These are phyloP conservation scores for Hymenotorrendiella dingleyae DNA, from an alignment of 2,329 filamentous ascomycete genomes.

Conservation along the genomic window DNA sequence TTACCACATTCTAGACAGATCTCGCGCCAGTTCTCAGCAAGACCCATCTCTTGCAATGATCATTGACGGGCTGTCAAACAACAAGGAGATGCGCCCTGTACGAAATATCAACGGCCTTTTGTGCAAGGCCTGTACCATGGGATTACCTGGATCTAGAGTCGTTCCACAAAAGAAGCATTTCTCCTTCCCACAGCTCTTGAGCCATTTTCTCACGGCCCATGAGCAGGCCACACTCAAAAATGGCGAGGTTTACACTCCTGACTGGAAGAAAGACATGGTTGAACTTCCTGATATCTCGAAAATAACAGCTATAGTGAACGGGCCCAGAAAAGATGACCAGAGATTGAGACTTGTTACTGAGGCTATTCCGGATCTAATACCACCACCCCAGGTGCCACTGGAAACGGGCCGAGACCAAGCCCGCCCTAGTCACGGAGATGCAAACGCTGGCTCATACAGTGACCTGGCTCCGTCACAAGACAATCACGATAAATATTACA, in stretches of 20 bases:
- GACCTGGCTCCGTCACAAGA: conserved; percentile 26
- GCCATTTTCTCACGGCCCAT: conserved; percentile 45
- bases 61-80: conserved; percentile 50
- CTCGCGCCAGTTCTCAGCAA: conserved; percentile 50
- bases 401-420: conserved; percentile 1
- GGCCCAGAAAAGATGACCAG: conserved; percentile 50
- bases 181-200: conserved; percentile 54
- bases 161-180: conserved; percentile 36
- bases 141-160: conserved; percentile 22
- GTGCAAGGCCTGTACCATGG: conserved; percentile 48
- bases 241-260: conserved; percentile 30
- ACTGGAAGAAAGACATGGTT: conserved; percentile 56
- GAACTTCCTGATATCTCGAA: conserved; percentile 47
- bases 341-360: conserved; percentile 47
- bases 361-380: conserved; percentile 41
- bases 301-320: conserved; percentile 42
- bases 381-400: conserved; percentile 5
- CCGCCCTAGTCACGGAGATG: conserved; percentile 8
- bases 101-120: conserved; percentile 47
- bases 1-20: conserved; percentile 54
- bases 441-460: conserved; percentile 1
- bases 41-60: conserved; percentile 53
- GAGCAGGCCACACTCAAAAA: conserved; percentile 25
- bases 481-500: conserved; percentile 29
- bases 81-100: conserved; percentile 51